Evolutionary conservation across 139 green algal genomes (phyloP), one percentile per base, ranked within the genome.

Genomic region (Coccomyxa sp.): DNA sequence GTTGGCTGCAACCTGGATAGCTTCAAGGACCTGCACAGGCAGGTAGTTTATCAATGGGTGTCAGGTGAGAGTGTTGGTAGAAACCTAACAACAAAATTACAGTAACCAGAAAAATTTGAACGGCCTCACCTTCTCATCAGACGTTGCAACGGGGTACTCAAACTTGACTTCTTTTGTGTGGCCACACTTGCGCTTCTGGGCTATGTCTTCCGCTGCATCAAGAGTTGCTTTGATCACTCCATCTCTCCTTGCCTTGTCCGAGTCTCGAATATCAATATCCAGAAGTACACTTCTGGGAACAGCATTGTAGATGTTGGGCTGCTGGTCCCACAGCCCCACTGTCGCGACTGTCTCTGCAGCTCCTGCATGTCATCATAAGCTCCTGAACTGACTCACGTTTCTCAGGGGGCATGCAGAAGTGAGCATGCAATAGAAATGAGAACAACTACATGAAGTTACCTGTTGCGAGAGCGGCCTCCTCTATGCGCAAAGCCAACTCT

Each of bases 291-390:
- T 88, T 10, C 94, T 84, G 0, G 94, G 94, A 58, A 97, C 89
- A 32, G 87, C 92, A 88, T 97, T 97, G 76, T 96, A 88, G 21
- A 94, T 91, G 32, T 90, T 91, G 9, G 94, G 94, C 31, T 85
- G 71, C 23, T 95, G 82, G 78, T 93, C 82, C 84, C 94, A 91
- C 3, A 90, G 84, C 0, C 92, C 87, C 71, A 90, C 92, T 21
- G 94, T 97, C 30, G 86, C 94, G 27, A 97, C 94, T 17, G 90
- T 97, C 84, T 97, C 92, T 57, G 23, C 27, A 25, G 67, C 32
- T 32, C 80, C 80, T 83, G 80, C 80, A 68, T 71, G 63, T 21
- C 18, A 28, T 71, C n/a, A 23, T 31, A 23, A 23, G 30, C 71
- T 28, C 74, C 27, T 21, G 30, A 38, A 38, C 10, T 77, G 3